Percentiles rank a stretch among this genome's conserved stretches.
Evolutionary conservation across 2,329 filamentous ascomycete genomes (phyloP).

Genomic region (Xylariales sp.): DNA sequence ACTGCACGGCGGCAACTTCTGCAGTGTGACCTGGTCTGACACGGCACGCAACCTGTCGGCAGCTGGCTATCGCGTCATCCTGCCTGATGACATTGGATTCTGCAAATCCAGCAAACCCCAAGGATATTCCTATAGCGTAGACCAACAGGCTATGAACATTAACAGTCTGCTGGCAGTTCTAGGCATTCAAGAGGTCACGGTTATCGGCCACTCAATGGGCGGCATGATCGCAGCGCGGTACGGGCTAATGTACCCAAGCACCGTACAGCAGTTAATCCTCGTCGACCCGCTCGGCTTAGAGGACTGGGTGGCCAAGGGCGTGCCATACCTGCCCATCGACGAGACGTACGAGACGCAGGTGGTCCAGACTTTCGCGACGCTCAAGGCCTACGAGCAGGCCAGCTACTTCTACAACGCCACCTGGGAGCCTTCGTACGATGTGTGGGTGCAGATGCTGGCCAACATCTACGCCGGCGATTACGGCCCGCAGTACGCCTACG

Average conservation of each 20-base stretch:
- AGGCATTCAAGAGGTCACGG: slow-evolving; percentile 34
- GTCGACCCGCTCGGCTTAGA: slow-evolving; percentile 51
- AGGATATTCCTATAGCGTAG: slow-evolving; percentile 47
- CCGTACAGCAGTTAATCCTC: slow-evolving; percentile 38
- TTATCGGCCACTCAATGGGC: slow-evolving; percentile 52
- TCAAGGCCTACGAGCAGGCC: slow-evolving; percentile 40
- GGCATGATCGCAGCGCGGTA: slow-evolving; percentile 51
- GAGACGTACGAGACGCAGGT: slow-evolving; percentile 30
- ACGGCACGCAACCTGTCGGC: slow-evolving; percentile 37
- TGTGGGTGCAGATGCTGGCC: slow-evolving; percentile 51
- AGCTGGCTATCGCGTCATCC: slow-evolving; percentile 46
- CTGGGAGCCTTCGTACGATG: slow-evolving; percentile 46
- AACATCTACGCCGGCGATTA: slow-evolving; percentile 43
- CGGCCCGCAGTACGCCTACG: slow-evolving; percentile 36
- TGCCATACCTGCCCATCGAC: slow-evolving; percentile 41
- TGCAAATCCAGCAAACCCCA: slow-evolving; percentile 52
- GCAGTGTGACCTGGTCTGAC: slow-evolving; percentile 45
- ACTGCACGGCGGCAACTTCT: slow-evolving; percentile 54
- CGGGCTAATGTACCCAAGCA: slow-evolving; percentile 43
- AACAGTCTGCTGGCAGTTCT: slow-evolving; percentile 40
- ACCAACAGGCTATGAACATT: slow-evolving; percentile 48
- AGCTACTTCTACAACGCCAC: slow-evolving; percentile 41
- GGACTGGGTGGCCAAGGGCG: slow-evolving; percentile 45
- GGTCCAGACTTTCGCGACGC: slow-evolving; percentile 36
- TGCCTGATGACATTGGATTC: slow-evolving; percentile 52